Percentiles rank a stretch among this genome's conserved stretches.
phyloP scores from a whole-genome alignment of 2,329 filamentous ascomycete genomes.

The Exophiala alcalophila region DNA sequence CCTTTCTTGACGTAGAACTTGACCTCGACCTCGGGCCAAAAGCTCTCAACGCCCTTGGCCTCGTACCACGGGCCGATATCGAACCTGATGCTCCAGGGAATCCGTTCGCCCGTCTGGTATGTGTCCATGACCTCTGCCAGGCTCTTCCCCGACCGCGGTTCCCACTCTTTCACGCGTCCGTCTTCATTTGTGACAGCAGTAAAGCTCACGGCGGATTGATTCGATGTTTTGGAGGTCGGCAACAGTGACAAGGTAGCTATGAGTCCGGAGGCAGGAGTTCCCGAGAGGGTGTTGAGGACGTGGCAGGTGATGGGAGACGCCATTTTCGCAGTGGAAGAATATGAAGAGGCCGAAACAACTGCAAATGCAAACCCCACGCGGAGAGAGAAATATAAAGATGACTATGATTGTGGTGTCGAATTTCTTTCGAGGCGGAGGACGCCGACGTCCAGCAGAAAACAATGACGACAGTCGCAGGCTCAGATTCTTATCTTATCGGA shows the following conservation, averaged over 20 bases:
- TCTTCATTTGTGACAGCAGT: constrained; percentile 44
- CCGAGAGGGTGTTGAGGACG: constrained; percentile 49
- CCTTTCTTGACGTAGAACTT: constrained; percentile 50
- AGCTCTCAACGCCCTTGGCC: constrained; percentile 46
- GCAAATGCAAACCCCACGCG: neutral
- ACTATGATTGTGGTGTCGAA: neutral
- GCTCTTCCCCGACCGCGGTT: constrained; percentile 30
- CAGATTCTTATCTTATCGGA: no score
- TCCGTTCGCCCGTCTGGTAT: constrained; percentile 36
- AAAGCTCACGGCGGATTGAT: constrained; percentile 33
- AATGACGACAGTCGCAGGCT: constrained; percentile 7
- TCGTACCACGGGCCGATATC: constrained; percentile 48
- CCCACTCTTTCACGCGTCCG: constrained; percentile 47
- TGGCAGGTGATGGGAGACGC: constrained; percentile 48
- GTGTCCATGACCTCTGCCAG: constrained; percentile 29
- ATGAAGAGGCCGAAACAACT: constrained; percentile 2
- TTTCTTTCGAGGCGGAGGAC: constrained; percentile 10
- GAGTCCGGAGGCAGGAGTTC: constrained; percentile 45
- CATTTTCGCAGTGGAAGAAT: constrained; percentile 15
- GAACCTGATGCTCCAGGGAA: constrained; percentile 48
- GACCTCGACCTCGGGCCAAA: constrained; percentile 52
- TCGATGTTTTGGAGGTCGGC: constrained; percentile 45
- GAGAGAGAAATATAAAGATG: constrained; percentile 12
- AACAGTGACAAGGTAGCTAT: constrained; percentile 56
- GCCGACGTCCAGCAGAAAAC: constrained; percentile 7